These are phyloP conservation scores for Starmerella sirachaensis DNA, from an alignment of 805 yeast species.

Conservation along the genomic window DNA sequence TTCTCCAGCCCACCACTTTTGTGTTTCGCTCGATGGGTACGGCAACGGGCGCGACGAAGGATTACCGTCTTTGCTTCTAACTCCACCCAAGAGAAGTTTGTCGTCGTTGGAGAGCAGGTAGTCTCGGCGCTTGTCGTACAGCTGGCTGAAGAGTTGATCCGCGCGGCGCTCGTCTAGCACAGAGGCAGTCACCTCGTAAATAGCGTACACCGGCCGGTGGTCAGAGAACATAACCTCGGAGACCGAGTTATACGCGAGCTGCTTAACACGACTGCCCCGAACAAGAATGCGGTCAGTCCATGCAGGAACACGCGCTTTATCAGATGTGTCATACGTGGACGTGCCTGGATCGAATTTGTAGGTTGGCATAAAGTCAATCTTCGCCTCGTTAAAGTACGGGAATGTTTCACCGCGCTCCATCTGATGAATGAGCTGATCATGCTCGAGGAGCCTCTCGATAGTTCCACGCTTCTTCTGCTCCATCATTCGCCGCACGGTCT, in stretches of 20 bases:
- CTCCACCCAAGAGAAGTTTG: constrained; percentile 22
- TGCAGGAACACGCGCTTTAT: constrained; percentile 84
- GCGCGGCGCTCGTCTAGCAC: constrained; percentile 56
- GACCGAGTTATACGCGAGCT: constrained; percentile 60
- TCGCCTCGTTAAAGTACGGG: constrained; percentile 62
- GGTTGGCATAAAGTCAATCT: constrained; percentile 73
- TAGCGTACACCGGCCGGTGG: constrained; percentile 85
- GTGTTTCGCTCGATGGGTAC: constrained; percentile 72
- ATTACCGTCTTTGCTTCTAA: background rate
- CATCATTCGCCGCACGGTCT: constrained; percentile 52
- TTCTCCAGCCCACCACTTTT: constrained; percentile 87
- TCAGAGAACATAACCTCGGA: constrained; percentile 58
- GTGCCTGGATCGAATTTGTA: constrained; percentile 87
- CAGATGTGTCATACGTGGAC: constrained; percentile 70
- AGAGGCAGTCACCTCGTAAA: constrained; percentile 53
- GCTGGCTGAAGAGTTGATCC: constrained; percentile 40
- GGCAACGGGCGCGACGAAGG: constrained; percentile 38
- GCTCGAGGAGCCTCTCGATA: constrained; percentile 36
- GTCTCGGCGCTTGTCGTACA: constrained; percentile 47
- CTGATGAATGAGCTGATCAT: constrained; percentile 71
- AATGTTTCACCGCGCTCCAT: constrained; percentile 63
- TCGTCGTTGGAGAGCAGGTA: constrained; percentile 24
- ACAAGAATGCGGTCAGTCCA: constrained; percentile 89
- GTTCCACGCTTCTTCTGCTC: constrained; percentile 24
- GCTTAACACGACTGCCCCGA: constrained; percentile 36